phyloP scores from a whole-genome alignment of 305 asterid species.

The Stenogyne calaminthoides region DNA sequence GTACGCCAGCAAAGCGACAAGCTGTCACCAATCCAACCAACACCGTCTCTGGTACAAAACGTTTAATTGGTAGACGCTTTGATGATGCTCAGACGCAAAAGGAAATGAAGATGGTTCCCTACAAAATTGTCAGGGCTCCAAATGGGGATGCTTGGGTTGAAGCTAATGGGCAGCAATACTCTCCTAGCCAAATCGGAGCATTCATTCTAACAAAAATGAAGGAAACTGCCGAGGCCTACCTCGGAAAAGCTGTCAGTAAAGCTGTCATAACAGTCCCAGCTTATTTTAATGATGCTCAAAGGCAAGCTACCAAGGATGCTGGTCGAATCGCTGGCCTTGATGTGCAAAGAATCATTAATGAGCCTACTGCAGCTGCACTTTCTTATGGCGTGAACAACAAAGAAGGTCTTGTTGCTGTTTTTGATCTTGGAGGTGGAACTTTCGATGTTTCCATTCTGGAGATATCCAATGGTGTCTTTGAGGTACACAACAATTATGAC shows the following conservation, averaged over 20 bases:
- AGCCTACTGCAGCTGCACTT: slow-evolving; percentile 69
- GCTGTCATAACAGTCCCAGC: slow-evolving; percentile 67
- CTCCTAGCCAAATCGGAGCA: slow-evolving; percentile 59
- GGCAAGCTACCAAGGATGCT: slow-evolving; percentile 67
- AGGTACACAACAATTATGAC: slow-evolving; percentile 32
- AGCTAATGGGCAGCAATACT: slow-evolving; percentile 49
- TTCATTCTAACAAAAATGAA: slow-evolving; percentile 56
- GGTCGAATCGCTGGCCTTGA: slow-evolving; percentile 63
- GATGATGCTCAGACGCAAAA: slow-evolving; percentile 60
- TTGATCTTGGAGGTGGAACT: slow-evolving; percentile 70
- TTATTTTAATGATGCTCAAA: slow-evolving; percentile 61
- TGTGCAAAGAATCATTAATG: slow-evolving; percentile 60
- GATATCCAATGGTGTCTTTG: slow-evolving; percentile 63
- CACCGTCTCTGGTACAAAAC: slow-evolving; percentile 53
- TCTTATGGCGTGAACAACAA: slow-evolving; percentile 57
- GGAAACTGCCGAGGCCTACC: slow-evolving; percentile 62
- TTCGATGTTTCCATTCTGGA: slow-evolving; percentile 61
- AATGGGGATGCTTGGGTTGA: slow-evolving; percentile 71
- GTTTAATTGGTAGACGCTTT: slow-evolving; percentile 57
- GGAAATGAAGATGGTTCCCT: slow-evolving; percentile 64
- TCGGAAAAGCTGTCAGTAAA: slow-evolving; percentile 50
- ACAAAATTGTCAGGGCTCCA: slow-evolving; percentile 47
- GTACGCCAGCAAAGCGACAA: slow-evolving; percentile 60
- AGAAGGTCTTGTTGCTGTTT: slow-evolving; percentile 63
- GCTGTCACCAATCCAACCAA: slow-evolving; percentile 60